Evolutionary conservation across 345 rosid species (phyloP), one percentile per base, ranked within the genome.

Genomic region (Melaleuca alternifolia): DNA sequence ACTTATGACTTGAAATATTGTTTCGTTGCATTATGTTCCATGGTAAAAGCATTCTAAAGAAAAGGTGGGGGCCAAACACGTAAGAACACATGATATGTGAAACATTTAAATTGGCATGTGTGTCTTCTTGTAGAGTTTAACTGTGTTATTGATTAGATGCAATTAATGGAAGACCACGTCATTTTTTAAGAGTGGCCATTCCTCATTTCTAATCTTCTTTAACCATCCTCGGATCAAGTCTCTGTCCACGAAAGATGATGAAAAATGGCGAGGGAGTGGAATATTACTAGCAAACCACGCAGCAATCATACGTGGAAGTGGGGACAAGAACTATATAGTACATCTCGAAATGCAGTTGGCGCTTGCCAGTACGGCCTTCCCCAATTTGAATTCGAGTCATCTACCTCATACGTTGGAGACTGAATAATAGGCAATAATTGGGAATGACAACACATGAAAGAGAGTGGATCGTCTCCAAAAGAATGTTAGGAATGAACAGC

Each of bases 391-490:
- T 71, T 33, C 24, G 2, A 21, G 83, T 53, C 21, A 83, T 50
- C 81, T 37, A 28, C 51, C 50, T 51, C 79, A 48, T 71, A 30
- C 30, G 88, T 83, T 54, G 14, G 57, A 11, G 41, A 84, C 30
- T 71, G 37, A 86, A 85, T 88, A 84, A 84, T 85, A 77, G 86
- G 75, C 46, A 87, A 62, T 88, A 61, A 54, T 77, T 56, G 41
- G 82, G 87, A 87, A 88, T 86, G 90, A 89, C 87, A 86, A 86
- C 83, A 48, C 71, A 85, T 13, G 77, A 76, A 79, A 13, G 50
- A 54, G 20, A 14, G 8, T 24, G 10, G 87, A 46, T 75, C 50
- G 87, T 84, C 88, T 85, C 84, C 85, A 88, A 53, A 81, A 61
- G 48, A 71, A 71, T 20, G 13, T 5, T 71, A 71, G 48, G 20